Evolutionary conservation across 2,329 filamentous ascomycete species (phyloP).

Genomic region (Exophiala bonariae): DNA sequence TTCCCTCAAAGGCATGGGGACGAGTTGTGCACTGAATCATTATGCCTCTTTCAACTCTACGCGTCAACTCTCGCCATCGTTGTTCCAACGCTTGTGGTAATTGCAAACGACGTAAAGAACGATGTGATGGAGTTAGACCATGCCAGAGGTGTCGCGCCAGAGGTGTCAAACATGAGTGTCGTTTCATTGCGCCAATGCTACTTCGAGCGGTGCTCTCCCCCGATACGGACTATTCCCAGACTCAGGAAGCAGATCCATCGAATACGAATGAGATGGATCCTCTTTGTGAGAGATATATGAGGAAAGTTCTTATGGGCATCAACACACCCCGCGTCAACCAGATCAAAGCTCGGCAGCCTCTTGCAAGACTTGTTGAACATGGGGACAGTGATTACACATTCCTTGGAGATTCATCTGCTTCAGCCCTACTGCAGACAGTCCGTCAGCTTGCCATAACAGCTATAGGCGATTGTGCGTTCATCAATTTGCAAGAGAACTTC

Average conservation of each 20-base stretch:
- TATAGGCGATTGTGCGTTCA: slow-evolving; percentile 41
- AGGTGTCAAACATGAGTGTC: not conserved
- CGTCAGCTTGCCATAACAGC: slow-evolving; percentile 47
- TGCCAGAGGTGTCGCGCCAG: slow-evolving; percentile 45
- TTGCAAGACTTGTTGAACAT: slow-evolving; percentile 47
- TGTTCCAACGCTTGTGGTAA: slow-evolving; percentile 44
- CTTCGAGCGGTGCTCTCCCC: too few relatives aligned
- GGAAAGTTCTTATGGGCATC: too few relatives aligned
- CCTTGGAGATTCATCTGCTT: slow-evolving; percentile 52
- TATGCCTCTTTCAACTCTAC: too few relatives aligned
- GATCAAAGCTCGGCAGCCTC: not conserved
- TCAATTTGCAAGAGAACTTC: slow-evolving; percentile 23
- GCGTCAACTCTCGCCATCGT: too few relatives aligned
- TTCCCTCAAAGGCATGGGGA: too few relatives aligned
- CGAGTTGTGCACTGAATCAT: too few relatives aligned
- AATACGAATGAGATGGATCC: too few relatives aligned
- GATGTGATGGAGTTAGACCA: slow-evolving; percentile 51
- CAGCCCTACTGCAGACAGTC: slow-evolving; percentile 53
- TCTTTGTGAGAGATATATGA: too few relatives aligned
- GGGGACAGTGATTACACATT: slow-evolving; percentile 53
- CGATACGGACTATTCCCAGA: too few relatives aligned
- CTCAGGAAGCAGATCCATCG: too few relatives aligned
- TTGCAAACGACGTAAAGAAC: slow-evolving; percentile 50
- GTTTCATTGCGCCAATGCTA: too few relatives aligned
- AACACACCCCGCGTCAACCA: not conserved